Conservation (phyloP, 2,329 filamentous ascomycete species). For the Penicillium sp. region DNA sequence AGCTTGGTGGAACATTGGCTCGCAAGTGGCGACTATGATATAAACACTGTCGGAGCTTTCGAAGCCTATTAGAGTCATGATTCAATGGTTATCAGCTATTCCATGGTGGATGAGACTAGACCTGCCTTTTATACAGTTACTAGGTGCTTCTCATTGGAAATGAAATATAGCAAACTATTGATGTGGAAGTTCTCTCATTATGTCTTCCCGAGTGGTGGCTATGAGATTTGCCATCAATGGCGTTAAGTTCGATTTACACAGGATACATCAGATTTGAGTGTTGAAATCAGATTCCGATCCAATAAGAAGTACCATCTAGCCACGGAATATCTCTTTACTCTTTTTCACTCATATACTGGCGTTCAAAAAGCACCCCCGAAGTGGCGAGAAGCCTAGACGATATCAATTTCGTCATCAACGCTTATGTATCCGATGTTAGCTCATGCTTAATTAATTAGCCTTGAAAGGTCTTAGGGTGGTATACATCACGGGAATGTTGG, state of each 20-base stretch:
- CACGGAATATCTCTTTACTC: not conserved
- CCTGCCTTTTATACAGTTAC: not conserved
- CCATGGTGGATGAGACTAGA: not conserved
- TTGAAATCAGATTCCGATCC: not conserved
- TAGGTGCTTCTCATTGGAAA: not conserved
- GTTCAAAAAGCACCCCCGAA: no score
- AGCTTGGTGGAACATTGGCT: not conserved
- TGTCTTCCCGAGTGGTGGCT: not conserved
- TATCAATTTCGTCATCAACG: no score
- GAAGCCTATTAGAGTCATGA: not conserved
- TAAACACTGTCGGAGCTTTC: not conserved
- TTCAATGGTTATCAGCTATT: not conserved
- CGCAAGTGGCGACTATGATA: conserved; percentile 1
- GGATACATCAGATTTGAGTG: not conserved
- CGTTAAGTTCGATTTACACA: not conserved
- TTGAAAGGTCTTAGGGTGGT: no score
- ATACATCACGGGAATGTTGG: no score
- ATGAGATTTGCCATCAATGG: not conserved
- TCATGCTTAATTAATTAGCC: no score
- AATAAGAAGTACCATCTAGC: not conserved
- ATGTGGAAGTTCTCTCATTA: not conserved
- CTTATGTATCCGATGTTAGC: no score
- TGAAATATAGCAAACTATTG: no score
- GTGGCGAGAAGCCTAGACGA: no score
- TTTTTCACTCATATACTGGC: not conserved